Conservation (phyloP, 768 basidiomycete genomes). For the Saitozyma podzolica region DNA sequence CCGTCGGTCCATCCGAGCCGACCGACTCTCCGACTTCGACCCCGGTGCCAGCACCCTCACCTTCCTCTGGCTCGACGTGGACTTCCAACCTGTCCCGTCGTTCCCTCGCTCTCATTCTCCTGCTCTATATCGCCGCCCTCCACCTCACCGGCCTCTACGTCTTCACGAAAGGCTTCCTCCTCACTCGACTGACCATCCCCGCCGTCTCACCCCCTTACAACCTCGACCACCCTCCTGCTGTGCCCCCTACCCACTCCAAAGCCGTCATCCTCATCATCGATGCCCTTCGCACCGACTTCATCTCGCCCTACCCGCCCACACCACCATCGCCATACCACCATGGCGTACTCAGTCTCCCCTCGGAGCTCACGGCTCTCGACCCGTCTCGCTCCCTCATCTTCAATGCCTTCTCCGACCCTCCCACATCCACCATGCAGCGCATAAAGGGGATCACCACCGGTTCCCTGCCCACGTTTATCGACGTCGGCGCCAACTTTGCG, state of each 20-base stretch:
- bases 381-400: constrained; percentile 81
- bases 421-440: constrained; percentile 89
- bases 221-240: constrained; percentile 42
- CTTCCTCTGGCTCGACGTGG: constrained; percentile 1
- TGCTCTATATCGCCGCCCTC: constrained; percentile 59
- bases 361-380: constrained; percentile 63
- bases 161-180: constrained; percentile 88
- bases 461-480: constrained; percentile 91
- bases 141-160: constrained; percentile 81
- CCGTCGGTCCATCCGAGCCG: background rate
- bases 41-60: background rate
- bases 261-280: constrained; percentile 87
- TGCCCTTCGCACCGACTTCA: constrained; percentile 88
- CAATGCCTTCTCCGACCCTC: constrained; percentile 88
- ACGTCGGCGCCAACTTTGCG: constrained; percentile 89
- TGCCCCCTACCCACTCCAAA: constrained; percentile 69
- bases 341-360: constrained; percentile 75
- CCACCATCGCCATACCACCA: constrained; percentile 64
- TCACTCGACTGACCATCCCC: constrained; percentile 71
- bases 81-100: constrained; percentile 24
- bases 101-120: constrained; percentile 41
- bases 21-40: background rate
- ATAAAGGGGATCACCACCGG: constrained; percentile 95
- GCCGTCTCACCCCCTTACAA: constrained; percentile 57
- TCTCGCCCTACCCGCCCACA: constrained; percentile 59